A percentile compares a stretch with the other conserved stretches of the same genome.
phyloP scores from a whole-genome alignment of 2,329 filamentous ascomycete genomes.

The Cytospora piceicola region DNA sequence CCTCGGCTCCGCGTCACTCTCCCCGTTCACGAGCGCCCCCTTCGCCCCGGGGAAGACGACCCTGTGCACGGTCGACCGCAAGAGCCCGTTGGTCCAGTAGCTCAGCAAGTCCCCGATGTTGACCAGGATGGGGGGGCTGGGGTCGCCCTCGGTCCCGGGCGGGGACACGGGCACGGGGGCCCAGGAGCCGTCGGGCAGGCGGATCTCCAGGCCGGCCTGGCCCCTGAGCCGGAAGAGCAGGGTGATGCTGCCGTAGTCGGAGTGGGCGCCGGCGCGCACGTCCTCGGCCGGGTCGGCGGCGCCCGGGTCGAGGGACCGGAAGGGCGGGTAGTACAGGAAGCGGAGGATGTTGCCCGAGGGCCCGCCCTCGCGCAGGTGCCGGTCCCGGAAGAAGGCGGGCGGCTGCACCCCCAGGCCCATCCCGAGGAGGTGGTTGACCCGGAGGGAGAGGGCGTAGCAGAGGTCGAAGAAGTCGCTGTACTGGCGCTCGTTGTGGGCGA shows the following conservation, averaged over 20 bases:
- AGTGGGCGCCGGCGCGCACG: conserved; percentile 88
- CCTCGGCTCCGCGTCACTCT: conserved; percentile 54
- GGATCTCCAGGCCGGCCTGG: conserved; percentile 85
- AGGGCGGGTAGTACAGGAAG: conserved; percentile 73
- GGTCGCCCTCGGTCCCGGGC: conserved; percentile 59
- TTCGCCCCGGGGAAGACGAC: conserved; percentile 70
- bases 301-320: conserved; percentile 40
- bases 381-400: conserved; percentile 57
- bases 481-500: conserved; percentile 62
- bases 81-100: conserved; percentile 88
- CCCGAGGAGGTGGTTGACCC: conserved; percentile 74
- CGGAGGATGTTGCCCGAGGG: conserved; percentile 66
- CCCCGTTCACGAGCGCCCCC: conserved; percentile 47
- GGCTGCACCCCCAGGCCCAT: conserved; percentile 68
- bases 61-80: conserved; percentile 86
- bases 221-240: conserved; percentile 84
- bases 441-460: conserved; percentile 30
- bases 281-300: conserved; percentile 56
- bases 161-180: conserved; percentile 70
- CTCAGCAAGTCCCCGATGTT: conserved; percentile 71
- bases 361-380: conserved; percentile 51
- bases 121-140: conserved; percentile 77
- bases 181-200: conserved; percentile 61
- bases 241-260: conserved; percentile 76
- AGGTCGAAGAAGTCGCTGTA: conserved; percentile 66